Percentiles rank a stretch among this genome's conserved stretches.
Conservation (phyloP, 352 stramenopile species). For the Halophytophthora polymorphica region DNA sequence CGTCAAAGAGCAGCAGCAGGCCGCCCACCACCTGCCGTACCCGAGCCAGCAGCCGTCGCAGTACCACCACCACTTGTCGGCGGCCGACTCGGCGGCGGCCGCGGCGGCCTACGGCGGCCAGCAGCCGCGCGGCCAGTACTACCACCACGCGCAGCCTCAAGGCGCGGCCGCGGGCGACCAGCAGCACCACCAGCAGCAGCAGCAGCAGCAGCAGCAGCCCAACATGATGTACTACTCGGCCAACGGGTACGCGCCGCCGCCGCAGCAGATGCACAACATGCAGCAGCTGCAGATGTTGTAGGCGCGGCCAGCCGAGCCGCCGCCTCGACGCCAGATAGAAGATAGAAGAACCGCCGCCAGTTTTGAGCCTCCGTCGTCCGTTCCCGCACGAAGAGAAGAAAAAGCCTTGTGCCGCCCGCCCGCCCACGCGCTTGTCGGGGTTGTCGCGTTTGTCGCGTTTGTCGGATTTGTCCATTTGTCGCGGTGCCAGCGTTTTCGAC, state of each 20-base stretch:
- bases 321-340: not conserved
- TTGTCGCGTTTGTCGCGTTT: no score
- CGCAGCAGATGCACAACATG: slow-evolving; percentile 76
- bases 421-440: no score
- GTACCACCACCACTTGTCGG: slow-evolving; percentile 70
- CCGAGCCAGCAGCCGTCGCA: slow-evolving; percentile 37
- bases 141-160: slow-evolving; percentile 41
- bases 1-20: slow-evolving; percentile 43
- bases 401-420: no score
- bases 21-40: slow-evolving; percentile 50
- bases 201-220: slow-evolving; percentile 17
- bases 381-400: not conserved
- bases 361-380: not conserved
- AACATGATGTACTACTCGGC: slow-evolving; percentile 78
- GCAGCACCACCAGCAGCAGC: slow-evolving; percentile 20
- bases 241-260: slow-evolving; percentile 40
- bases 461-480: no score
- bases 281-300: slow-evolving; percentile 78
- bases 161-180: slow-evolving; percentile 21
- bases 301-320: slow-evolving; percentile 11
- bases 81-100: slow-evolving; percentile 52
- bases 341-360: no score
- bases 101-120: slow-evolving; percentile 51
- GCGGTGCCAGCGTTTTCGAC: no score
- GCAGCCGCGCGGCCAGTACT: slow-evolving; percentile 37